Evolutionary conservation across 495 filamentous ascomycete species (phyloP), one percentile per base, ranked within the genome.

Genomic region (Daldinia grandis): DNA sequence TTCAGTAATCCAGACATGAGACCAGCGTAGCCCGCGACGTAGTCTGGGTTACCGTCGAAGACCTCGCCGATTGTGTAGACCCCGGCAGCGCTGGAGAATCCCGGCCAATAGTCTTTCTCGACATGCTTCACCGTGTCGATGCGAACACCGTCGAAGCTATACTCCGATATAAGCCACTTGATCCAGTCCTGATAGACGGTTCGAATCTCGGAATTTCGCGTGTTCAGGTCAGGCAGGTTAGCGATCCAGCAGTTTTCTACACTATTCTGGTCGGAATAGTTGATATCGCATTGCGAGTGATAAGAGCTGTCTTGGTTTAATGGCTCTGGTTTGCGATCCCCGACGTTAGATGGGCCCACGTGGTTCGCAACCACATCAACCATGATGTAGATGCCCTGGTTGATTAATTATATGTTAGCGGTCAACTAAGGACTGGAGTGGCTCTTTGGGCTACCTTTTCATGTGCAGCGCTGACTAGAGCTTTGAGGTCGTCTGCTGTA

Each of bases 301-400:
- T 87, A 96, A 69, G 92, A 90, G 0, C 79, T 81, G 7, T 37
- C 54, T 44, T 74, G 66, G 37, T 71, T 64, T 28, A 76, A 35
- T 7, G 70, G 66, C 27, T 47, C 50, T 21, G 68, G 67, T 27
- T 51, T 19, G 38, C 68, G 61, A 24, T 62, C 62, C 4, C 15
- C 28, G 47, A 73, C 60, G 25, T 59, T 31, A 4, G 42, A 40
- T 2, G 57, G 38, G 25, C 89, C 92, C 84, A 93, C 87, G 72
- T 95, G 91, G 74, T 95, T 95, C 17, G 89, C 86, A 9, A 93
- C 91, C 0, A 93, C 83, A 68, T 94, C 92, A 25, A 93, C 87
- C 92, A 94, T 94, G 30, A 93, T 80, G 57, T 89, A 91, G 15
- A 76, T 76, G 7, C 64, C 69, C 73, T 75, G 51, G 44, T 17